phyloP scores from a whole-genome alignment of 441 rosid species.

The Croton setiger region DNA sequence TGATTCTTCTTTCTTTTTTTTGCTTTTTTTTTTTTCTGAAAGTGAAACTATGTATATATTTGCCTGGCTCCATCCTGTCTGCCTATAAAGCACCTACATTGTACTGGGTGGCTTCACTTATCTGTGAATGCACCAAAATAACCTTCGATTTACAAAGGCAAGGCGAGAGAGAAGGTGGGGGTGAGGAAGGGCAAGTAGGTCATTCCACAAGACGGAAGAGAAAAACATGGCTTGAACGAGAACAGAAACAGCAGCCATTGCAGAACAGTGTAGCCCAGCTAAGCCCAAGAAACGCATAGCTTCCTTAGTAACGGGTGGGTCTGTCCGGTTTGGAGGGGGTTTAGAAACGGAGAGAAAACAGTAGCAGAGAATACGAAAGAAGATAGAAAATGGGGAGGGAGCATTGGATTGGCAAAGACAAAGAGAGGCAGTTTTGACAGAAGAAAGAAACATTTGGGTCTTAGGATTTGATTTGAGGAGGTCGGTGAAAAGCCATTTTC shows the following conservation, averaged over 20 bases:
- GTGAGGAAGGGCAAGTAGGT: constrained; percentile 33
- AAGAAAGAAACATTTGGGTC: neutral
- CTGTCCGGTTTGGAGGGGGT: neutral
- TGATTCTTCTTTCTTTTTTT: neutral
- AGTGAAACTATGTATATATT: constrained; percentile 18
- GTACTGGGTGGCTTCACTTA: constrained; percentile 20
- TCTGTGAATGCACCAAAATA: constrained; percentile 35
- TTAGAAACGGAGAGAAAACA: neutral
- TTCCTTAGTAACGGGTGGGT: neutral
- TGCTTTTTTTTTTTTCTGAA: neutral
- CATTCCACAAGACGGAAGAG: constrained; percentile 21
- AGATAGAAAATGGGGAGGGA: neutral
- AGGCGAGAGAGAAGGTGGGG: constrained; percentile 11
- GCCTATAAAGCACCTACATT: constrained; percentile 44
- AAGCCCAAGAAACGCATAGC: constrained; percentile 14
- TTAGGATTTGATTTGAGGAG: constrained; percentile 15
- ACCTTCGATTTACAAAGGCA: constrained; percentile 30
- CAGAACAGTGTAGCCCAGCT: constrained; percentile 13
- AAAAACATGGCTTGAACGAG: neutral
- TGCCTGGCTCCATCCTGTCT: constrained; percentile 89
- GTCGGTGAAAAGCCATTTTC: constrained; percentile 49
- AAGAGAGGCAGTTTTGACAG: constrained; percentile 5
- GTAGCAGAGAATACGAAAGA: neutral
- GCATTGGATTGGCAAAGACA: neutral
- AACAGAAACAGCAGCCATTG: constrained; percentile 17